A percentile compares a stretch with the other conserved stretches of the same genome.
Evolutionary conservation across 805 yeast genomes (phyloP).

Genomic region (Myxozyma neotropica): DNA sequence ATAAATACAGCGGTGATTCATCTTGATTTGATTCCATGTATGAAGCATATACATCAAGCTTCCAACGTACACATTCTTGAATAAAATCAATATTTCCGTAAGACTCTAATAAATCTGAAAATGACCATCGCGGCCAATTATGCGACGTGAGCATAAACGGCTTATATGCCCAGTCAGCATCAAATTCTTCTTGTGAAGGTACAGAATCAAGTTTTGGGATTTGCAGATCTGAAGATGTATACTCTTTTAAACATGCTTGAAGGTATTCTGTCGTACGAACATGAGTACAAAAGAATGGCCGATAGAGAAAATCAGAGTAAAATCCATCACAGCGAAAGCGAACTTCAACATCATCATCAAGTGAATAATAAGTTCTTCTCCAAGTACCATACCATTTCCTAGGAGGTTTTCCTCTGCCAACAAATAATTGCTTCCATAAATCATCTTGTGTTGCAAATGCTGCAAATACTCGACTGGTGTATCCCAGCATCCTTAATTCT

Average conservation of each 20-base stretch:
- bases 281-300: slow-evolving; percentile 82
- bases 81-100: slow-evolving; percentile 69
- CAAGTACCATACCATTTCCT: slow-evolving; percentile 76
- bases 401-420: slow-evolving; percentile 36
- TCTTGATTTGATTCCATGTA: slow-evolving; percentile 67
- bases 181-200: slow-evolving; percentile 50
- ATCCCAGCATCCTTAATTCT: slow-evolving; percentile 57
- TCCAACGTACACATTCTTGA: slow-evolving; percentile 87
- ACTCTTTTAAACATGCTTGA: slow-evolving; percentile 55
- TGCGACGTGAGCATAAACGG: slow-evolving; percentile 65
- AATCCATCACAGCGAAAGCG: slow-evolving; percentile 51
- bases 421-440: slow-evolving; percentile 69
- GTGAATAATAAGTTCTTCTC: slow-evolving; percentile 61
- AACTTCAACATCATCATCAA: slow-evolving; percentile 47
- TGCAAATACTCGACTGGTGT: slow-evolving; percentile 65
- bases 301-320: slow-evolving; percentile 75
- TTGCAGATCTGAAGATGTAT: slow-evolving; percentile 43
- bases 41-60: slow-evolving; percentile 58
- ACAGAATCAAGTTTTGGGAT: slow-evolving; percentile 61
- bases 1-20: slow-evolving; percentile 82
- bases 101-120: slow-evolving; percentile 51
- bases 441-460: slow-evolving; percentile 79
- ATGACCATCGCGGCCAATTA: slow-evolving; percentile 68
- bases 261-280: slow-evolving; percentile 53
- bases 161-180: slow-evolving; percentile 48